Conservation (phyloP, 345 rosid species). For the Populus nigra region DNA sequence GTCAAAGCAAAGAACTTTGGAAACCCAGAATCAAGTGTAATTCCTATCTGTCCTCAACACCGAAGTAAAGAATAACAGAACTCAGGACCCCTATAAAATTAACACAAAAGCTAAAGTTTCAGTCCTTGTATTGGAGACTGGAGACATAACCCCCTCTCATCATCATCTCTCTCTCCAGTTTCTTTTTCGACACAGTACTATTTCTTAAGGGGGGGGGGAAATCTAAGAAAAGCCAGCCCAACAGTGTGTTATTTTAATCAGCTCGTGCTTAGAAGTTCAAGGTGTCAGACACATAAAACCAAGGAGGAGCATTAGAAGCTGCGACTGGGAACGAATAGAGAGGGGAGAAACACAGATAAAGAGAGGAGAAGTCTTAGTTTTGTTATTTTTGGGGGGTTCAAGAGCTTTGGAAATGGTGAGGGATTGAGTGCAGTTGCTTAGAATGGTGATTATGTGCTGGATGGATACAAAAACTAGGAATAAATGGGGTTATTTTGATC, state of each 20-base stretch:
- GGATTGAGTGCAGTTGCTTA: slow-evolving; percentile 36
- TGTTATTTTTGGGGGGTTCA: slow-evolving; percentile 20
- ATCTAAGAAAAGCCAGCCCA: slow-evolving; percentile 49
- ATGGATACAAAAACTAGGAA: slow-evolving; percentile 48
- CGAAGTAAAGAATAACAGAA: slow-evolving; percentile 54
- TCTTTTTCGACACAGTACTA: neutral
- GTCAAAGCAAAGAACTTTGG: slow-evolving; percentile 47
- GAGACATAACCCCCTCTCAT: slow-evolving; percentile 36
- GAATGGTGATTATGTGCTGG: slow-evolving; percentile 32
- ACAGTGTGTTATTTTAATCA: slow-evolving; percentile 19
- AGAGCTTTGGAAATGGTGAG: slow-evolving; percentile 47
- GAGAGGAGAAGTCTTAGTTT: neutral
- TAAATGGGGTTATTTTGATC: slow-evolving; percentile 51
- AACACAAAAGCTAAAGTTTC: slow-evolving; percentile 54
- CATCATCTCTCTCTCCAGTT: neutral
- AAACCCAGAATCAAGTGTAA: slow-evolving; percentile 46
- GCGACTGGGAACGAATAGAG: slow-evolving; percentile 21
- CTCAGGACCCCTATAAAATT: slow-evolving; percentile 30
- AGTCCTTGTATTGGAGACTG: slow-evolving; percentile 56
- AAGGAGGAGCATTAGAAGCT: slow-evolving; percentile 35
- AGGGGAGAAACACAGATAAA: neutral
- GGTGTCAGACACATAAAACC: slow-evolving; percentile 38
- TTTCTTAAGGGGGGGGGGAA: neutral
- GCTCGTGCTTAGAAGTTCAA: slow-evolving; percentile 29
- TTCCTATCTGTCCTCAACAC: slow-evolving; percentile 42